Conservation (phyloP, 176 grass and related monocot species). For the Zoysia pacifica region DNA sequence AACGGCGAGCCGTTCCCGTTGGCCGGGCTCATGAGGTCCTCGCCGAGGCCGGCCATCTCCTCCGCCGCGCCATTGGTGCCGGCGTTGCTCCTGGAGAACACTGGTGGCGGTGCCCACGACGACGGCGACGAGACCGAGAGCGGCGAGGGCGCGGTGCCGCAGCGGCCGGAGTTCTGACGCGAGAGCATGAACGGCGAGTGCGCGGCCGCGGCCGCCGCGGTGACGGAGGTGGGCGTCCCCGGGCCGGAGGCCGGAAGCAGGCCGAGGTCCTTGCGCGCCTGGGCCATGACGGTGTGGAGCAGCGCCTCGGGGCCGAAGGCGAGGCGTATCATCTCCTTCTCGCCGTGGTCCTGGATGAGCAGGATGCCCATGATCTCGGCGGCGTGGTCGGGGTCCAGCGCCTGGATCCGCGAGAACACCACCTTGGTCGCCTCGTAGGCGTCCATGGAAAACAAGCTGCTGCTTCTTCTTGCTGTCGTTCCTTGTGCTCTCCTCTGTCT, state of each 20-base stretch:
- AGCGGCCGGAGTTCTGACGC: constrained; percentile 74
- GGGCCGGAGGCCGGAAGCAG: constrained; percentile 44
- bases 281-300: constrained; percentile 72
- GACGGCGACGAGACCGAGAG: constrained; percentile 68
- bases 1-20: background rate
- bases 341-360: constrained; percentile 94
- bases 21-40: constrained; percentile 65
- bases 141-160: constrained; percentile 52
- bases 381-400: constrained; percentile 86
- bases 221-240: constrained; percentile 49
- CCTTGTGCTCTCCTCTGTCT: background rate
- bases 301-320: constrained; percentile 90
- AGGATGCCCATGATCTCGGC: constrained; percentile 94
- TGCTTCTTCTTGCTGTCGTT: background rate
- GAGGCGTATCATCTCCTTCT: constrained; percentile 99
- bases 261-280: constrained; percentile 82
- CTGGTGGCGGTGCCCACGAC: constrained; percentile 57
- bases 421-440: constrained; percentile 96
- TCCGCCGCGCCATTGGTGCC: constrained; percentile 47
- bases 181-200: constrained; percentile 47
- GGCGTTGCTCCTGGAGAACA: constrained; percentile 67
- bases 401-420: constrained; percentile 98
- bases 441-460: constrained; percentile 53
- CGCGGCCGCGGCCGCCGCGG: background rate
- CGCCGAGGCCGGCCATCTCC: constrained; percentile 42